Evolutionary conservation across 345 rosid genomes (phyloP).

Genomic region (Trapa incisa): DNA sequence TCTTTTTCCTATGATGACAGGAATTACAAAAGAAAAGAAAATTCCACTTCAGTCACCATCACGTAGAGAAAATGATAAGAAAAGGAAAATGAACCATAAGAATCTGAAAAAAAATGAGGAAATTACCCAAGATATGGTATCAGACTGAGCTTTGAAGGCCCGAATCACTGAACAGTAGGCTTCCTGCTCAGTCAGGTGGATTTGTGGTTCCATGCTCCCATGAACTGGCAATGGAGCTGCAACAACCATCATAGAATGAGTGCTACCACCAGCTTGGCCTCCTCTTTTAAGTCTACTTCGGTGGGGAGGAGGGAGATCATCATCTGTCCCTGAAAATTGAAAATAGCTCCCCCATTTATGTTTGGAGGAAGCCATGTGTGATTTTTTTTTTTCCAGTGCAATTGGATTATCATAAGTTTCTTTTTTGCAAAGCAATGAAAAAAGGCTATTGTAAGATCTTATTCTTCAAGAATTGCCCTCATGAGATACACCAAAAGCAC

Average conservation of each 20-base stretch:
- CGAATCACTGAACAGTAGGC: conserved; percentile 82
- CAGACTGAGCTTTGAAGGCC: conserved; percentile 98
- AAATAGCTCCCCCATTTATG: neutral
- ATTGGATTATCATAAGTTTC: too few relatives aligned
- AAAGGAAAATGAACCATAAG: neutral
- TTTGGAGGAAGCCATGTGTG: too few relatives aligned
- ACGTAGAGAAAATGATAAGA: too few relatives aligned
- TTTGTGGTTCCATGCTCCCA: conserved; percentile 88
- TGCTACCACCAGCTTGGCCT: conserved; percentile 57
- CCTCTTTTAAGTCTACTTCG: conserved; percentile 83
- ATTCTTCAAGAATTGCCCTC: conserved; percentile 1
- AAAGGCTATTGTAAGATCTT: too few relatives aligned
- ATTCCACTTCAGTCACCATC: neutral
- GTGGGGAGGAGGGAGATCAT: conserved; percentile 93
- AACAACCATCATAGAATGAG: conserved; percentile 53
- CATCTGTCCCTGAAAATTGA: conserved; percentile 70
- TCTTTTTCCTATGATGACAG: conserved; percentile 62
- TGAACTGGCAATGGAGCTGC: conserved; percentile 52
- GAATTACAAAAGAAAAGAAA: neutral
- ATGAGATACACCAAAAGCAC: neutral
- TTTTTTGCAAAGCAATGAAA: too few relatives aligned
- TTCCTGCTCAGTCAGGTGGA: conserved; percentile 89
- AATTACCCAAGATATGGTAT: conserved; percentile 91
- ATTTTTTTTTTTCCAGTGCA: too few relatives aligned
- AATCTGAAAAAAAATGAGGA: neutral